A percentile compares a stretch with the other conserved stretches of the same genome.
Conservation (phyloP, 2,329 filamentous ascomycete species). For the Keithomyces neogunnii region DNA sequence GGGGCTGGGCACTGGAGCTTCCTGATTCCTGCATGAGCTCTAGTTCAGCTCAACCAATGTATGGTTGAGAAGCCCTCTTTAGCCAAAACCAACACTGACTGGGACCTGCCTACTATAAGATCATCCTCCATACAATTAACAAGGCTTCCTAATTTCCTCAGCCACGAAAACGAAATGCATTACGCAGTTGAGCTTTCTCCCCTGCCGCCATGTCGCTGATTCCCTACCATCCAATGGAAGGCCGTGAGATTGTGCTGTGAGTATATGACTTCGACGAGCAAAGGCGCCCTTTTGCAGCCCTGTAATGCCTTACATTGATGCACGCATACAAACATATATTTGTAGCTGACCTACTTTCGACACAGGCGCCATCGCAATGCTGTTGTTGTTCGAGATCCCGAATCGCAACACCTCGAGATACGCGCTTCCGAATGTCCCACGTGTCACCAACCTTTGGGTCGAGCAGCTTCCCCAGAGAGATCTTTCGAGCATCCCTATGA, state of each 20-base stretch:
- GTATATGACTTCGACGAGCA: slow-evolving; percentile 22
- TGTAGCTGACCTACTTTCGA: neutral
- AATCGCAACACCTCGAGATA: slow-evolving; percentile 77
- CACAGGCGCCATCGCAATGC: slow-evolving; percentile 82
- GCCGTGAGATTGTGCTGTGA: slow-evolving; percentile 73
- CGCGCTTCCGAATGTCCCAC: slow-evolving; percentile 79
- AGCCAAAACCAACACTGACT: neutral
- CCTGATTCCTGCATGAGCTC: neutral
- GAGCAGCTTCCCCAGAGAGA: slow-evolving; percentile 35
- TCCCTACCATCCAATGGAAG: slow-evolving; percentile 65
- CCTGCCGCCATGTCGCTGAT: slow-evolving; percentile 53
- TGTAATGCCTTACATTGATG: neutral
- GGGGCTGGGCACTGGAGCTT: neutral
- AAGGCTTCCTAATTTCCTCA: neutral
- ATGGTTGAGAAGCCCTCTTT: neutral
- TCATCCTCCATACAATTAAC: neutral
- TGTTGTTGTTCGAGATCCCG: slow-evolving; percentile 82
- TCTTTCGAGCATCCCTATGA: slow-evolving; percentile 36
- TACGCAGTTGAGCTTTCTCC: neutral
- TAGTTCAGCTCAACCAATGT: neutral
- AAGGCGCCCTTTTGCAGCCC: neutral
- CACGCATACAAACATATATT: neutral
- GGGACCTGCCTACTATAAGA: neutral
- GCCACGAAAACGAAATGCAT: slow-evolving; percentile 4
- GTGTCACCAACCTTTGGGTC: slow-evolving; percentile 65